A percentile compares a stretch with the other conserved stretches of the same genome.
Conservation (phyloP, 495 filamentous ascomycete species). For the Podospora didyma region DNA sequence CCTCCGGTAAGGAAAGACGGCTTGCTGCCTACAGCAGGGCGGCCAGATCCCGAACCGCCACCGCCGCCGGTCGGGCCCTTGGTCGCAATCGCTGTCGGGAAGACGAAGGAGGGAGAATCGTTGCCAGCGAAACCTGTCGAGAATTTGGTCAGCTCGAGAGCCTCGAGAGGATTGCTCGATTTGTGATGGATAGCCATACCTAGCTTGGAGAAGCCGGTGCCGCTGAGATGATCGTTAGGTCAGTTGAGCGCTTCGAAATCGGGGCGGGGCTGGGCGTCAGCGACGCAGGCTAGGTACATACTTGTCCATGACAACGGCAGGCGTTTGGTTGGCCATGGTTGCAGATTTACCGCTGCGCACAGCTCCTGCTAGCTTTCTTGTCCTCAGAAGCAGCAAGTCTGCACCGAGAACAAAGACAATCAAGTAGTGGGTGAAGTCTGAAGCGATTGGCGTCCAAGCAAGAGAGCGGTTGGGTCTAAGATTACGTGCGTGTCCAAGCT, state of each 20-base stretch:
- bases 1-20: slow-evolving; percentile 92
- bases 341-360: slow-evolving; percentile 21
- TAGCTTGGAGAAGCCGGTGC: slow-evolving; percentile 97
- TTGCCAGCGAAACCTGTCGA: slow-evolving; percentile 92
- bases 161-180: not conserved
- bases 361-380: slow-evolving; percentile 16
- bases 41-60: slow-evolving; percentile 74
- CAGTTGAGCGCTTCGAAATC: slow-evolving; percentile 13
- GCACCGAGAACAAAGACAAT: not conserved
- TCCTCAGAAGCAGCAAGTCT: slow-evolving; percentile 16
- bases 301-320: slow-evolving; percentile 99
- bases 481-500: slow-evolving; percentile 33
- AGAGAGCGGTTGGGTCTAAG: slow-evolving; percentile 17
- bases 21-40: slow-evolving; percentile 88
- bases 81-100: slow-evolving; percentile 96
- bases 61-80: slow-evolving; percentile 69
- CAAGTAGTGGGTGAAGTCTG: not conserved
- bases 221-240: slow-evolving; percentile 57
- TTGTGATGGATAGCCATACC: slow-evolving; percentile 49
- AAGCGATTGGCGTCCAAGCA: not conserved
- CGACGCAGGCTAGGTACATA: slow-evolving; percentile 48
- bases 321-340: slow-evolving; percentile 92
- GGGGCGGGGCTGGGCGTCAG: slow-evolving; percentile 18
- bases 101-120: slow-evolving; percentile 98
- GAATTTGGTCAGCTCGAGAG: slow-evolving; percentile 7